These are phyloP conservation scores for Asterophora lycoperdoides DNA, from an alignment of 768 basidiomycete genomes.

Conservation along the genomic window DNA sequence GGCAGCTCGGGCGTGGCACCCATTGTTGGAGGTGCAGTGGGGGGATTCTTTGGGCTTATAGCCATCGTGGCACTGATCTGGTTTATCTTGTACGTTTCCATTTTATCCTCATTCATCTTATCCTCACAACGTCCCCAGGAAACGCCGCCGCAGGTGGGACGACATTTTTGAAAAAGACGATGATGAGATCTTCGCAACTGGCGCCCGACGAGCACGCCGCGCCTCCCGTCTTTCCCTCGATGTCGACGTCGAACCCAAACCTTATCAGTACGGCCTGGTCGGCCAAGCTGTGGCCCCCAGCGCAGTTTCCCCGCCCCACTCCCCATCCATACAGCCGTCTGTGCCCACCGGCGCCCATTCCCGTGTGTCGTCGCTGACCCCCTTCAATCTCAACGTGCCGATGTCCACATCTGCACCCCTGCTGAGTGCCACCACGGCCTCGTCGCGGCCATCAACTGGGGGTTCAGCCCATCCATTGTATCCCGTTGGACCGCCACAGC, in stretches of 20 bases:
- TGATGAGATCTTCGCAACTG: conserved; percentile 21
- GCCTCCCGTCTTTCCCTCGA: conserved; percentile 30
- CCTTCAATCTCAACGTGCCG: conserved; percentile 20
- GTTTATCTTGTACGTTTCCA: conserved; percentile 44
- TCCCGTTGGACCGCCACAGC: conserved; percentile 20
- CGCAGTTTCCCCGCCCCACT: conserved; percentile 33
- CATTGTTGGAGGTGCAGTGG: conserved; percentile 51
- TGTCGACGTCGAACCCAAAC: conserved; percentile 41
- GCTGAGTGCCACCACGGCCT: conserved; percentile 20
- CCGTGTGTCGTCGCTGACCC: conserved; percentile 25
- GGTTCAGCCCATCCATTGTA: conserved; percentile 17
- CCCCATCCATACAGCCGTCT: conserved; percentile 26
- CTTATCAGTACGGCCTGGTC: conserved; percentile 62
- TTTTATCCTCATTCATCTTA: background rate
- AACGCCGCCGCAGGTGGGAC: conserved; percentile 43
- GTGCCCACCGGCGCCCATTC: conserved; percentile 4
- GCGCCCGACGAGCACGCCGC: conserved; percentile 22
- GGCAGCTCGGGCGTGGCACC: conserved; percentile 34
- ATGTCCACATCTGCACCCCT: conserved; percentile 22
- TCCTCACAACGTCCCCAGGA: conserved; percentile 28
- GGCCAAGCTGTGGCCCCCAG: conserved; percentile 37
- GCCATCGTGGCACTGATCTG: conserved; percentile 41
- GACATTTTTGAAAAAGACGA: conserved; percentile 49
- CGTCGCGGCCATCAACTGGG: conserved; percentile 43
- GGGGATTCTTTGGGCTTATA: conserved; percentile 50